Conservation (phyloP, 495 filamentous ascomycete species). For the Podospora sp. region DNA sequence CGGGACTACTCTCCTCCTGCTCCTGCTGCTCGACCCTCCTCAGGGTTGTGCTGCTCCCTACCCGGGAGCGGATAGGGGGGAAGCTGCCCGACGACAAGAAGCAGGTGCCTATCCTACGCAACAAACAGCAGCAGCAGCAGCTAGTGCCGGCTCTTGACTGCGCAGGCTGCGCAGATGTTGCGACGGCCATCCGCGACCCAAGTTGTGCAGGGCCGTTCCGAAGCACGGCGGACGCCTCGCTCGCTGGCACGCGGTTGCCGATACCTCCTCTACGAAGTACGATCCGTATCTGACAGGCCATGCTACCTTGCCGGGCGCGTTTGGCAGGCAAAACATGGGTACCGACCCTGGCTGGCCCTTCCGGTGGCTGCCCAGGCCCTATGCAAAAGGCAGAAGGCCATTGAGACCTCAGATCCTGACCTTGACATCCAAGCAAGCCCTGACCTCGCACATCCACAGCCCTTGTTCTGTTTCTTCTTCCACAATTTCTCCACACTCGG, state of each 20-base stretch:
- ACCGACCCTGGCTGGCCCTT: slow-evolving; percentile 31
- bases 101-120: slow-evolving; percentile 7
- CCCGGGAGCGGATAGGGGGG: background rate
- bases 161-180: slow-evolving; percentile 17
- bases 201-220: slow-evolving; percentile 14
- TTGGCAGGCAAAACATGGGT: slow-evolving; percentile 30
- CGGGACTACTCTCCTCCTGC: slow-evolving; percentile 1
- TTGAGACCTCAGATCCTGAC: slow-evolving; percentile 22
- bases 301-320: slow-evolving; percentile 27
- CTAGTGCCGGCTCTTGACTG: slow-evolving; percentile 23
- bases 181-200: slow-evolving; percentile 15
- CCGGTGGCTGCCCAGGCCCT: slow-evolving; percentile 29
- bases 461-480: slow-evolving; percentile 31
- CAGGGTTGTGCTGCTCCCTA: background rate
- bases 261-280: slow-evolving; percentile 2
- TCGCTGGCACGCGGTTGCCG: slow-evolving; percentile 12
- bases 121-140: slow-evolving; percentile 4
- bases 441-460: slow-evolving; percentile 30
- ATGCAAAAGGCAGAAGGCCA: slow-evolving; percentile 22
- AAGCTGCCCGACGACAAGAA: slow-evolving; percentile 1
- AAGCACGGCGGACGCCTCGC: slow-evolving; percentile 21
- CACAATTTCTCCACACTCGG: slow-evolving; percentile 25
- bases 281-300: slow-evolving; percentile 19
- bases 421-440: slow-evolving; percentile 32
- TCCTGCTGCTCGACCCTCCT: background rate